Evolutionary conservation across 441 rosid species (phyloP), one percentile per base, ranked within the genome.

Genomic region (Raphanus hybrid): DNA sequence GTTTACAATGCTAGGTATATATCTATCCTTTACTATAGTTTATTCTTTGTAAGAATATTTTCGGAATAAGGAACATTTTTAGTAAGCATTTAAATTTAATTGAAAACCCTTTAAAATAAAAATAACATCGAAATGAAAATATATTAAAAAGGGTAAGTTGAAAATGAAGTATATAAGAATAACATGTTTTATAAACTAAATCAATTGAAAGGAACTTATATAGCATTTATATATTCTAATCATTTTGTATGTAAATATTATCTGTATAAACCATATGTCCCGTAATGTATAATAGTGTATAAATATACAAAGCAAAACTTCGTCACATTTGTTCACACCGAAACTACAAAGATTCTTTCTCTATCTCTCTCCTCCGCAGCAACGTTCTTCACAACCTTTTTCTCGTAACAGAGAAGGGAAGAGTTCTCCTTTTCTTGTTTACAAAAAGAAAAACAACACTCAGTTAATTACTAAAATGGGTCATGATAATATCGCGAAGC

Each of bases 251-350:
- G 50, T 12, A 45, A 35, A 35, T 35, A 35, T 35, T 35, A 35
- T 35, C 2, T 43, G 43, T 69, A 11, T 32, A 16, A 29, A 14
- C 5, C 1, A 18, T 29, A 23, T 27, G 41, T 61, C 61, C 9
- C 61, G 3, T 12, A 41, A 65, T 41, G 69, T 20, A 65, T 12
- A 26, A 52, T 27, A 50, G 61, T 68, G 61, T 78, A 60, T 72
- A 77, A 45, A 71, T 50, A 71, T 41, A 77, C 71, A 78, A 78
- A 67, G 52, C 74, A 68, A 73, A 73, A 67, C 70, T 16, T 73
- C 35, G 18, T 61, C 65, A 37, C 73, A 66, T 78, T 78, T 15
- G 78, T 68, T 78, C 78, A 73, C 82, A 78, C 70, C 16, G 12
- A 73, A 73, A 62, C 71, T 3, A 29, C 60, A 52, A 59, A 66